These are phyloP conservation scores for Clavispora vitiphila DNA, from an alignment of 805 yeast species.

Conservation along the genomic window DNA sequence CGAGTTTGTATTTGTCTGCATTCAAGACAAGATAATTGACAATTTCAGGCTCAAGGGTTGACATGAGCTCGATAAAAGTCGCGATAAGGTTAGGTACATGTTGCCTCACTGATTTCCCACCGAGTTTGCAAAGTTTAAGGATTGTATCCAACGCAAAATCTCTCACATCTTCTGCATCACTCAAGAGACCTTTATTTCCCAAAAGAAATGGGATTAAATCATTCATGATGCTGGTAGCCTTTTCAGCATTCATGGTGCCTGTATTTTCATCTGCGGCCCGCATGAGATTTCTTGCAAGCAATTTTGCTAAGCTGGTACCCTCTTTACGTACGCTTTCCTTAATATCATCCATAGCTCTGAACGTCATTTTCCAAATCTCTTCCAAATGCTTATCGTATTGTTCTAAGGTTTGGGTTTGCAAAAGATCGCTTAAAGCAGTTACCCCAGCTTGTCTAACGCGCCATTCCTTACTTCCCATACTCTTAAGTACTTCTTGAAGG, in stretches of 20 bases:
- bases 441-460: slow-evolving; percentile 87
- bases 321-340: slow-evolving; percentile 88
- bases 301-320: slow-evolving; percentile 64
- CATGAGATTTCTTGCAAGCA: slow-evolving; percentile 58
- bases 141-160: slow-evolving; percentile 70
- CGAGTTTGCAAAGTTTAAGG: slow-evolving; percentile 61
- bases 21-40: slow-evolving; percentile 80
- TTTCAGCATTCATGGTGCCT: slow-evolving; percentile 30
- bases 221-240: slow-evolving; percentile 45
- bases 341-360: slow-evolving; percentile 88
- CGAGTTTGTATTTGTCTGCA: slow-evolving; percentile 81
- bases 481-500: slow-evolving; percentile 53
- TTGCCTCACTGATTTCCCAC: slow-evolving; percentile 56
- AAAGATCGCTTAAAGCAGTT: slow-evolving; percentile 60
- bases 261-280: slow-evolving; percentile 47
- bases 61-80: slow-evolving; percentile 67
- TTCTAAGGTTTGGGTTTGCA: slow-evolving; percentile 56
- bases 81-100: slow-evolving; percentile 66
- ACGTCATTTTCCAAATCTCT: slow-evolving; percentile 81
- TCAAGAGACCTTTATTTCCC: slow-evolving; percentile 72
- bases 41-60: slow-evolving; percentile 87
- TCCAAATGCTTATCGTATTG: slow-evolving; percentile 50
- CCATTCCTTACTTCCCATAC: slow-evolving; percentile 87
- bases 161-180: slow-evolving; percentile 82
- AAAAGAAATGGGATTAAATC: slow-evolving; percentile 72